Evolutionary conservation across 148 eudicot genomes (phyloP).

Genomic region (Silene conica): DNA sequence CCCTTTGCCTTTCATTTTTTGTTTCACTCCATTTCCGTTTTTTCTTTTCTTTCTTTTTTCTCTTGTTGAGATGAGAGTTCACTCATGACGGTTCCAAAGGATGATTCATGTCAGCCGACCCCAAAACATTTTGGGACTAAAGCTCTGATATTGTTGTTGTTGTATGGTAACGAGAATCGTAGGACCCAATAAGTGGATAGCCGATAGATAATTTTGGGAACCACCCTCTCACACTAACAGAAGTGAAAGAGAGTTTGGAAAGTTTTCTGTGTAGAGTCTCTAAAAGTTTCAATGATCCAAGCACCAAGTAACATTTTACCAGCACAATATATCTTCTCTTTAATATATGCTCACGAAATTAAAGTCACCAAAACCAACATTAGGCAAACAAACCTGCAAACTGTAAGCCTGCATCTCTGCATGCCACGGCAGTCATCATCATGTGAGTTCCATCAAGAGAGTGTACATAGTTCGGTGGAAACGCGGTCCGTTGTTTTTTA

Average conservation of each 20-base stretch:
- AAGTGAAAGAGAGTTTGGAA: neutral
- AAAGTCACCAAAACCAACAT: neutral
- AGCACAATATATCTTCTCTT: neutral
- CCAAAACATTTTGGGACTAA: too few species aligned
- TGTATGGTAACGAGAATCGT: neutral
- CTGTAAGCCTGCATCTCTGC: constrained; percentile 81
- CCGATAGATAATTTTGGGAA: neutral
- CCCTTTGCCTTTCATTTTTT: too few species aligned
- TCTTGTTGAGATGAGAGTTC: too few species aligned
- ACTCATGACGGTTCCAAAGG: too few species aligned
- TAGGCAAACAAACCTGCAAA: constrained; percentile 65
- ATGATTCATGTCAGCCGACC: too few species aligned
- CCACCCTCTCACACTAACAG: neutral
- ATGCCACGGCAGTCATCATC: constrained; percentile 97
- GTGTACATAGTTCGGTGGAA: constrained; percentile 93
- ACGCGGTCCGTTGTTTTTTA: constrained; percentile 77
- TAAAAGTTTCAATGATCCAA: neutral
- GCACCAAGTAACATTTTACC: neutral
- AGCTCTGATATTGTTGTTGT: too few species aligned
- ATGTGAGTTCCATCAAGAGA: constrained; percentile 90
- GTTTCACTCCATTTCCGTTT: too few species aligned
- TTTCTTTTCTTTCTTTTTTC: too few species aligned
- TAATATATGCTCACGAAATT: neutral
- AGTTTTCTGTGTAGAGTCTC: neutral
- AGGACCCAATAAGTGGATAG: neutral